Percentiles rank a stretch among this genome's conserved stretches.
Evolutionary conservation across 2,329 filamentous ascomycete species (phyloP).

Genomic region (Aspergillus oerlinghausenensis): DNA sequence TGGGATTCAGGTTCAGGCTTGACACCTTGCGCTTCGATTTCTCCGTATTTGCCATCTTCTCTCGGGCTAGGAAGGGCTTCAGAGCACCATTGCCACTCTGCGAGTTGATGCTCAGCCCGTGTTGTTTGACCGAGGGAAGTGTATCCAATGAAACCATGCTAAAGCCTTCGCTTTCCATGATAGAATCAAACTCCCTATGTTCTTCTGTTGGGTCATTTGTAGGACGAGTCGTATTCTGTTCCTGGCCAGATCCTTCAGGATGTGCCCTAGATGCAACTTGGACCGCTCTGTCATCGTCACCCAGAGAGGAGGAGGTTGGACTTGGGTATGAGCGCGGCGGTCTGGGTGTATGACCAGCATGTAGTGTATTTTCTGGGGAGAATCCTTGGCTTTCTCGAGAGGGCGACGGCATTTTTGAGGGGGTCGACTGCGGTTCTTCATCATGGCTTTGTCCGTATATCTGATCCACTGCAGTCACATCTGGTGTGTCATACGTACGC

Average conservation of each 20-base stretch:
- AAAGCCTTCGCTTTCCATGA: constrained; percentile 55
- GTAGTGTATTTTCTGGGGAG: constrained; percentile 31
- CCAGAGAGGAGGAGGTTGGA: constrained; percentile 37
- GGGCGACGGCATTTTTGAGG: constrained; percentile 33
- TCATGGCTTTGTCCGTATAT: constrained; percentile 21
- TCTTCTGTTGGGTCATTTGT: constrained; percentile 36
- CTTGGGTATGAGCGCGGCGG: constrained; percentile 36
- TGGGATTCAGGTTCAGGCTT: constrained; percentile 15
- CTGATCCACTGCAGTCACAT: constrained; percentile 25
- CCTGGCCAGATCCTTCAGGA: background rate
- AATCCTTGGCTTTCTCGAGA: constrained; percentile 19
- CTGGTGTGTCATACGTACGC: constrained; percentile 26
- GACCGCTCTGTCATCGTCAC: constrained; percentile 31
- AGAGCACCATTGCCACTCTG: constrained; percentile 22
- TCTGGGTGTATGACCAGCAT: constrained; percentile 30
- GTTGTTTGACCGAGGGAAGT: constrained; percentile 46
- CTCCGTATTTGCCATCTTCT: constrained; percentile 22
- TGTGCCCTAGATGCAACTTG: constrained; percentile 8
- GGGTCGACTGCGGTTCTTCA: constrained; percentile 28
- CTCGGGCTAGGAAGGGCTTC: constrained; percentile 25
- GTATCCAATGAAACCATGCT: constrained; percentile 55
- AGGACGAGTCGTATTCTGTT: constrained; percentile 3
- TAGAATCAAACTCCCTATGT: constrained; percentile 49
- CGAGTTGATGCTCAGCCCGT: constrained; percentile 32
- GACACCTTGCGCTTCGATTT: constrained; percentile 24